Conservation (phyloP, 2,329 filamentous ascomycete species). For the Colletotrichum lupini region DNA sequence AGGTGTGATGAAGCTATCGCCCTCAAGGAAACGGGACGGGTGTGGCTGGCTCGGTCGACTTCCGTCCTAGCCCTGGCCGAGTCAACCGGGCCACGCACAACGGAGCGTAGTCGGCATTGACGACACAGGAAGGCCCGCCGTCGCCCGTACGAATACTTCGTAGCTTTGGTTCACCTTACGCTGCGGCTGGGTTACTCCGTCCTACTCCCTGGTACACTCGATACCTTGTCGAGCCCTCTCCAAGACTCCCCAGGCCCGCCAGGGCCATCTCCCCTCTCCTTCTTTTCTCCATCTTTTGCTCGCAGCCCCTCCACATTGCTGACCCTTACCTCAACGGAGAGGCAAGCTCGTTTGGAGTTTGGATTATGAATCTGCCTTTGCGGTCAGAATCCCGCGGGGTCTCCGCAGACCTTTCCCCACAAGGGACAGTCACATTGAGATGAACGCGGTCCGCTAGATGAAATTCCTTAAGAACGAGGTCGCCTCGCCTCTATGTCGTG, state of each 20-base stretch:
- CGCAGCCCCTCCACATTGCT: constrained; percentile 18
- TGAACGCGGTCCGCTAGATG: constrained; percentile 3
- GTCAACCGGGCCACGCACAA: constrained; percentile 17
- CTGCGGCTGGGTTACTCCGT: too few relatives aligned
- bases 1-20: constrained; percentile 24
- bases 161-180: background rate
- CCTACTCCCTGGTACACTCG: too few relatives aligned
- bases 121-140: constrained; percentile 12
- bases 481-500: background rate
- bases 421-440: constrained; percentile 19
- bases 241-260: background rate
- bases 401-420: constrained; percentile 34
- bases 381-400: constrained; percentile 35
- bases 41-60: constrained; percentile 32
- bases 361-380: constrained; percentile 29
- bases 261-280: constrained; percentile 6
- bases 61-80: constrained; percentile 35
- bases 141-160: background rate
- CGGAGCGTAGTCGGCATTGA: constrained; percentile 30
- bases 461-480: constrained; percentile 20
- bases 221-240: background rate
- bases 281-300: constrained; percentile 32
- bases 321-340: constrained; percentile 23
- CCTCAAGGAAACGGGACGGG: constrained; percentile 1
- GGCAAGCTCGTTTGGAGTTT: constrained; percentile 22